Percentiles rank a stretch among this genome's conserved stretches.
Conservation (phyloP, 495 filamentous ascomycete genomes). For the Barbatosphaeria neglecta region DNA sequence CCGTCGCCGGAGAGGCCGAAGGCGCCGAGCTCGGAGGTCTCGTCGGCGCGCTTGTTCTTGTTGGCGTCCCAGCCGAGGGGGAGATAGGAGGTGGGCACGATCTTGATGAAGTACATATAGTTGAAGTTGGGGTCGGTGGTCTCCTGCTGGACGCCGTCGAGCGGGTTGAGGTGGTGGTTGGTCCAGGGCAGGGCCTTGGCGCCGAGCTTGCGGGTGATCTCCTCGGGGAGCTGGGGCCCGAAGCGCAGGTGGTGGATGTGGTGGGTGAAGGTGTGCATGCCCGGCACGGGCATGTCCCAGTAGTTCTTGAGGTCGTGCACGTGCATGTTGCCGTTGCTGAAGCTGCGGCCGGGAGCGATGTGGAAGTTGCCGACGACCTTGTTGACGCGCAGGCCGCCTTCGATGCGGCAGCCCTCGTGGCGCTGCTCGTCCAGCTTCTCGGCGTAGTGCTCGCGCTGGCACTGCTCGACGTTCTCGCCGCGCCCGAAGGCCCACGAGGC, state of each 20-base stretch:
- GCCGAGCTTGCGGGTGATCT: conserved; percentile 50
- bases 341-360: conserved; percentile 87
- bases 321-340: conserved; percentile 90
- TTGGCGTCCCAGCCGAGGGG: conserved; percentile 83
- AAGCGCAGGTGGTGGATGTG: conserved; percentile 85
- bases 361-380: conserved; percentile 99
- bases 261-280: conserved; percentile 77
- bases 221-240: conserved; percentile 78
- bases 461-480: conserved; percentile 90
- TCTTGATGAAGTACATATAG: conserved; percentile 99
- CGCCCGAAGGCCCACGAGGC: conserved; percentile 87
- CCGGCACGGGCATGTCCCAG: conserved; percentile 51
- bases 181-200: conserved; percentile 55
- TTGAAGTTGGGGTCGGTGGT: conserved; percentile 79
- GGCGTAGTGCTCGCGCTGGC: conserved; percentile 83
- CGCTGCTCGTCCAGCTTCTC: conserved; percentile 79
- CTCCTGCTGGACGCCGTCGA: conserved; percentile 70
- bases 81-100: conserved; percentile 88
- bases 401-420: conserved; percentile 86
- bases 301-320: conserved; percentile 95
- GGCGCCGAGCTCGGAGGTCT: conserved; percentile 44
- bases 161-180: conserved; percentile 81
- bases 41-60: conserved; percentile 20
- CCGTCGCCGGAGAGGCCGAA: conserved; percentile 55
- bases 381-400: conserved; percentile 87